Evolutionary conservation across 163 green algal species (phyloP).

Genomic region (Chlorella variabilis): DNA sequence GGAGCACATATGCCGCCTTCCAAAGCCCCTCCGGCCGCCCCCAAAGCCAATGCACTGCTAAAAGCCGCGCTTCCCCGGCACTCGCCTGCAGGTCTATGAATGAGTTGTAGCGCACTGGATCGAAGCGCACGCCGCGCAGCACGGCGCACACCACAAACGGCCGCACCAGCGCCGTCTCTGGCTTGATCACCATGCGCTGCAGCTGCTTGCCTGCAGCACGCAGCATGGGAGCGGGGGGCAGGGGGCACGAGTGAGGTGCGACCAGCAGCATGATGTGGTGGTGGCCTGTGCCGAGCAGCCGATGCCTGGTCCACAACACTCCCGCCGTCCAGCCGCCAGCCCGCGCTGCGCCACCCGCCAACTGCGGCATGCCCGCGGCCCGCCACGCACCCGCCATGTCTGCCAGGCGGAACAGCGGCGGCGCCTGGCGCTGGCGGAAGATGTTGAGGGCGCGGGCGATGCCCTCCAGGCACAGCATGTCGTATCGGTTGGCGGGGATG

Average conservation of each 20-base stretch:
- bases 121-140: conserved; percentile 90
- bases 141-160: conserved; percentile 96
- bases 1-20: no score
- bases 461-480: conserved; percentile 99
- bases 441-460: conserved; percentile 96
- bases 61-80: no score
- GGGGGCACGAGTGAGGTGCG: no score
- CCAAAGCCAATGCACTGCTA: no score
- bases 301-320: background rate
- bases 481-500: conserved; percentile 99
- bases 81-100: conserved; percentile 96
- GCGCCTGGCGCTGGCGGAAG: conserved; percentile 75
- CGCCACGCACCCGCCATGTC: conserved; percentile 65
- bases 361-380: no score
- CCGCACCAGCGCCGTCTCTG: conserved; percentile 93
- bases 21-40: no score
- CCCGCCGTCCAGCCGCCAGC: no score
- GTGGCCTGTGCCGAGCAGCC: no score
- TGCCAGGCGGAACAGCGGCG: conserved; percentile 78
- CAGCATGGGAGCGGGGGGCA: background rate
- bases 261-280: no score
- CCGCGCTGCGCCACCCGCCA: no score
- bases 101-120: conserved; percentile 84
- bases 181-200: conserved; percentile 82
- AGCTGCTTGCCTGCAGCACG: conserved; percentile 59